Evolutionary conservation across 805 yeast species (phyloP), one percentile per base, ranked within the genome.

Genomic region (Metschnikowia noctiluminum): DNA sequence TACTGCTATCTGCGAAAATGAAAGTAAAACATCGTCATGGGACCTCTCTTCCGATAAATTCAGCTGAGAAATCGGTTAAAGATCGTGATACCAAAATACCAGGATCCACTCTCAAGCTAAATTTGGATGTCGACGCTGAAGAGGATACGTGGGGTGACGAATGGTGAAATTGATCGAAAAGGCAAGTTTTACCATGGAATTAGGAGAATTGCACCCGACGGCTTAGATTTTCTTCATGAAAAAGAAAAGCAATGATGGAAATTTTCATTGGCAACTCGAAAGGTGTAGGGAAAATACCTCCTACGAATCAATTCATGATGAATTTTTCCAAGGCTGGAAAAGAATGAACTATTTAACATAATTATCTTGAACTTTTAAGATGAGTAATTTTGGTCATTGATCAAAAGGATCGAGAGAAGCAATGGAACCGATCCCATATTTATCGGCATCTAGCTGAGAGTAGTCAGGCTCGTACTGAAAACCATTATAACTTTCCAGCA

Each of bases 61-160:
- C 53, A 32, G 61, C 60, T 40, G 31, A 57, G 8, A 52, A 62
- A 4, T 55, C 64, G 38, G 64, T 62, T 36, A 53, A 65, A 26
- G 65, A 66, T 8, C 26, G 45, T 7, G 28, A 49, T 8, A 56
- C 61, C 16, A 52, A 45, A 38, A 35, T 55, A 45, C 57, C 62
- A 0, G 61, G 60, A 1, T 55, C 71, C 2, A 52, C 64, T 1
- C 57, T 66, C 21, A 65, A 64, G 35, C 53, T 65, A 30, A 59
- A 61, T 44, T 48, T 62, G 28, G 51, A 49, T n/a, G 62, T 58
- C 4, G 65, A 62, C 13, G 68, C 60, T 12, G 68, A 62, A 4
- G 65, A 45, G 30, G 67, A 63, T 43, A 59, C 62, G n/a, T 65
- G 72, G 68, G 74, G 69, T 10, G 55, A 48, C 3, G 57, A 53